These are phyloP conservation scores for Taxawa tesnikishii DNA, from an alignment of 2,329 filamentous ascomycete species.

Conservation along the genomic window DNA sequence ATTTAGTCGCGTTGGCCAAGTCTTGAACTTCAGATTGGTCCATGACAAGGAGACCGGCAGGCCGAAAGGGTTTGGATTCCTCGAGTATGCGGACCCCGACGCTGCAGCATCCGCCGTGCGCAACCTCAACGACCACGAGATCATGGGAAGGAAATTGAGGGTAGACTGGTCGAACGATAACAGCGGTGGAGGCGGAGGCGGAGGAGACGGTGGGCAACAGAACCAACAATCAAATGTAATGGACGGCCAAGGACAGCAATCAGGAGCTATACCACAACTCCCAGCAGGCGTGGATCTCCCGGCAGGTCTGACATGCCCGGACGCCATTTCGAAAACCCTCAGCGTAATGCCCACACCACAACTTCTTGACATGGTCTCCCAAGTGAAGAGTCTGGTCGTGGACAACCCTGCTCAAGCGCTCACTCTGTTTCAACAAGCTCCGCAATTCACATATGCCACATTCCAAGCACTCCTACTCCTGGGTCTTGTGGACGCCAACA, in stretches of 20 bases:
- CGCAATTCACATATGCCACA: conserved; percentile 86
- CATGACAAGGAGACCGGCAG: conserved; percentile 92
- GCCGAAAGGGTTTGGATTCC: conserved; percentile 93
- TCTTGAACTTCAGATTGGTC: conserved; percentile 83
- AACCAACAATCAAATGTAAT: conserved; percentile 18
- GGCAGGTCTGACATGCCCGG: conserved; percentile 69
- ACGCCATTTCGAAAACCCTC: conserved; percentile 86
- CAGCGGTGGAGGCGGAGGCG: conserved; percentile 42
- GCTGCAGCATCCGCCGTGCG: conserved; percentile 85
- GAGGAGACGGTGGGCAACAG: conserved; percentile 12
- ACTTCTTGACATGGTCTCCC: conserved; percentile 81
- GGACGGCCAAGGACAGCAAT: conserved; percentile 31
- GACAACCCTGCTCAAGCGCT: conserved; percentile 72
- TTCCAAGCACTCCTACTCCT: conserved; percentile 91
- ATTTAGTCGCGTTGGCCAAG: conserved; percentile 79
- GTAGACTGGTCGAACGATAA: conserved; percentile 96
- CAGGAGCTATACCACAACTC: conserved; percentile 58
- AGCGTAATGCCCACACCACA: conserved; percentile 76
- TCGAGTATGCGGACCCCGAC: conserved; percentile 89
- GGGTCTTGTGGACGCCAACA: conserved; percentile 76
- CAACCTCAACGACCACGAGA: conserved; percentile 89
- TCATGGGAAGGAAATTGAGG: conserved; percentile 86
- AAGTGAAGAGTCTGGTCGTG: conserved; percentile 85
- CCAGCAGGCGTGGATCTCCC: conserved; percentile 77
- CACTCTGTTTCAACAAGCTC: conserved; percentile 75